Base-by-base conservation (phyloP, 768 basidiomycete species). In the Flagelloscypha sp. region DNA sequence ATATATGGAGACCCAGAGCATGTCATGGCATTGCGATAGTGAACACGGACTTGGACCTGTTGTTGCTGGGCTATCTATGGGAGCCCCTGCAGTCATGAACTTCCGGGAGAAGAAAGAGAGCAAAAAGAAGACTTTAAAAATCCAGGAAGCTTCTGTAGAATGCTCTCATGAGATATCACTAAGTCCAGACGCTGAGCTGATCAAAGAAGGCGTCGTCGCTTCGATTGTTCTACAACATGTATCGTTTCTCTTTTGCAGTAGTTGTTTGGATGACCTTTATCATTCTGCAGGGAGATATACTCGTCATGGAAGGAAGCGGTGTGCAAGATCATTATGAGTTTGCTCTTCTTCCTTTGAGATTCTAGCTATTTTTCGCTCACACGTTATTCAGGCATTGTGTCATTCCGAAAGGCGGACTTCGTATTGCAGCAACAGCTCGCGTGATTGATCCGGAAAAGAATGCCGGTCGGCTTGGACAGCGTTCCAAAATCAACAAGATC, bases 1-100 rank as follows among this genome's bases (percentile, higher is more conserved):
- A 1, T 89, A 89, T 47, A 86, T 88, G 82, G 81, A 84, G 48
- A 67, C 73, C 38, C 86, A 88, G 54, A 82, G 70, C 51, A 89
- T 89, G 85, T 72, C 83, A 83, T 87, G 84, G 50, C 85, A 88
- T 45, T 85, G 79, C 41, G 85, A 89, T 46, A 71, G 69, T 36
- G 85, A 89, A 58, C 58, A 61, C 8, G 86, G 84, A 3, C 57
- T 89, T 4, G 84, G 84, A 3, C 78, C 79, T 4, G 45, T 72
- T 3, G 76, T 89, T 2, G 84, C 85, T 2, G 80, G 84, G 6
- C 55, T 89, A 30, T 87, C 84, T 0, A 58, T 89, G 13, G 85
- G 85, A 24, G 76, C 84, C 5, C 65, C 80, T 6, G 85, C 86
- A 1, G 49, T 77, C 33, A 89, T 89, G 82, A 76, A 84, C 48